phyloP scores from a whole-genome alignment of 1,284 basidiomycete species.

The Pseudozyma hubeiensis region DNA sequence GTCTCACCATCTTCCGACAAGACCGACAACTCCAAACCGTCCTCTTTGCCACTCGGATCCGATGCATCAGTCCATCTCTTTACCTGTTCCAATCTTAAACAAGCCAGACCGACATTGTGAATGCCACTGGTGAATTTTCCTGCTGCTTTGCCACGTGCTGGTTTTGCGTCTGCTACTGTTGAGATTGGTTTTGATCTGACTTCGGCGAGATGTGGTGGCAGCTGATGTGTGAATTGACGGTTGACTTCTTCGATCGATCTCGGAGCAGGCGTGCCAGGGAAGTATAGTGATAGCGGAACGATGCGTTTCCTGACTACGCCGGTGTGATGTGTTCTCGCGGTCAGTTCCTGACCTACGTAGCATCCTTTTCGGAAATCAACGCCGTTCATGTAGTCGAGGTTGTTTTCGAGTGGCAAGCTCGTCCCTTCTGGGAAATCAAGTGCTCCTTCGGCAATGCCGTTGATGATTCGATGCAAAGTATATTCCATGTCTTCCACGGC shows the following conservation, averaged over 20 bases:
- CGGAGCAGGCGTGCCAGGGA: conserved; percentile 10
- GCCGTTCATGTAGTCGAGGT: conserved; percentile 91
- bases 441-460: conserved; percentile 88
- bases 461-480: conserved; percentile 80
- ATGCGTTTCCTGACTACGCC: conserved; percentile 92
- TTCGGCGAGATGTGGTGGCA: conserved; percentile 34
- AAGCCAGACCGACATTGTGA: conserved; percentile 59
- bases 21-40: conserved; percentile 35
- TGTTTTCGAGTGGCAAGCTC: conserved; percentile 91
- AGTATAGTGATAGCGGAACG: conserved; percentile 75
- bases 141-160: conserved; percentile 52
- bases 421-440: conserved; percentile 81
- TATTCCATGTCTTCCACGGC: conserved; percentile 71
- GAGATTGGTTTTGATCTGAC: conserved; percentile 34
- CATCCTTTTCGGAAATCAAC: conserved; percentile 98
- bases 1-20: conserved; percentile 27
- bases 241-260: conserved; percentile 11
- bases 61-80: conserved; percentile 30
- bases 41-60: conserved; percentile 9
- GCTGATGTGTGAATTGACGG: not conserved
- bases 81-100: conserved; percentile 61
- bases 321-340: conserved; percentile 94
- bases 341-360: conserved; percentile 97
- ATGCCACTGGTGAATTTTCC: conserved; percentile 59
- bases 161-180: not conserved